Base-by-base conservation (phyloP, 495 filamentous ascomycete species). In the Penicillium ochrochloron region DNA sequence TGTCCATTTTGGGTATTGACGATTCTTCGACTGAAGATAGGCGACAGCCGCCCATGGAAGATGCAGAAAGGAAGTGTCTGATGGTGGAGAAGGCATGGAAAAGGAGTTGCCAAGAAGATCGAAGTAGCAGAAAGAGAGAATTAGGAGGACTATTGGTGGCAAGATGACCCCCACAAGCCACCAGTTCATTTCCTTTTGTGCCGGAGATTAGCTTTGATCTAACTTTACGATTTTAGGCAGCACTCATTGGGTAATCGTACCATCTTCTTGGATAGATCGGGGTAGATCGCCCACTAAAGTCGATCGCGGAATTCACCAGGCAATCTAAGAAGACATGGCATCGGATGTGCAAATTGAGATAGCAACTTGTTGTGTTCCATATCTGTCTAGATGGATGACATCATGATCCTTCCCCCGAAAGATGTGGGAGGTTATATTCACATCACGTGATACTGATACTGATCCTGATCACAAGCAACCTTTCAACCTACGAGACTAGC, bases 1-100 rank as follows among this genome's bases (percentile, higher is more conserved):
- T 6, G 69, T 68, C 69, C 67, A 75, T 41, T 64, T 54, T 35
- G 23, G 67, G 14, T 68, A 64, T 58, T 72, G 69, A 35, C 73
- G 73, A 41, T 37, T 39, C 23, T 31, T 48, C 14, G 60, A 56
- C 2, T 2, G 41, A 14, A 71, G 42, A 46, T 71, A 71, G 41
- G 48, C 25, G 19, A 50, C 23, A 12, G 53, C 35, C 9, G 59
- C 27, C n/a, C 62, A 50, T 1, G 58, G 66, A 19, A 68, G 54
- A 21, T 34, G 5, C 31, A 62, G 11, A n/a, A 67, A 23, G 7
- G 65, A 63, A 23, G 57, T 62, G 34, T 66, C 64, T 35, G 59
- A 31, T 15, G 62, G 55, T 48, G 56, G 14, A 23, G 59, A 61
- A 14, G 34, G 21, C 59, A 61, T 61, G 4, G 44, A 48, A 6